Conservation (phyloP, 176 grass and related monocot species). For the Oryza meyeriana region DNA sequence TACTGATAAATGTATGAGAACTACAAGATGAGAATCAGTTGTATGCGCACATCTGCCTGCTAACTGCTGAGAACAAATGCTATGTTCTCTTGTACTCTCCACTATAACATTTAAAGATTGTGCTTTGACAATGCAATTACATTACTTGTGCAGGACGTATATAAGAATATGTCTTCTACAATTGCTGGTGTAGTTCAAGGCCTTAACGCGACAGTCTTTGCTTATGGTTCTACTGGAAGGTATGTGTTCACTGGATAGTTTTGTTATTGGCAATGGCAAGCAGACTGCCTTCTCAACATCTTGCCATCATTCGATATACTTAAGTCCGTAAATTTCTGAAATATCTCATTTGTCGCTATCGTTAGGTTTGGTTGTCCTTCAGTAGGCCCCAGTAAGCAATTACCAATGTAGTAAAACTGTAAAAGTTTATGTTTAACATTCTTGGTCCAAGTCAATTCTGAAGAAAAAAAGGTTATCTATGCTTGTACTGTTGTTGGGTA, state of each 20-base stretch:
- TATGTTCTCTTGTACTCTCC: too few species aligned
- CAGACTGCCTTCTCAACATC: neutral
- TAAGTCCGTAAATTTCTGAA: neutral
- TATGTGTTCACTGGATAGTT: conserved; percentile 39
- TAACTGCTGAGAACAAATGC: too few species aligned
- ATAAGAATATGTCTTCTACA: conserved; percentile 87
- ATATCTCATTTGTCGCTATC: neutral
- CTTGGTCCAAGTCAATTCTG: too few species aligned
- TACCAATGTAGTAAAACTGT: neutral
- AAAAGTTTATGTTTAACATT: neutral
- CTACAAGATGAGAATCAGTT: neutral
- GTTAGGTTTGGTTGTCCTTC: conserved; percentile 13
- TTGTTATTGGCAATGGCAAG: neutral
- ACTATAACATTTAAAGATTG: conserved; percentile 15
- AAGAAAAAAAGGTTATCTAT: too few species aligned
- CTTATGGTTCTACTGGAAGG: conserved; percentile 99
- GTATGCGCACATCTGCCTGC: too few species aligned
- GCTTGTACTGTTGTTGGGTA: too few species aligned
- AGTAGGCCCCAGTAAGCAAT: neutral
- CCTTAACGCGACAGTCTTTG: conserved; percentile 97
- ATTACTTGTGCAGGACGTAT: conserved; percentile 67
- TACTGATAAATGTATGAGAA: conserved; percentile 6
- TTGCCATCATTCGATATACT: neutral
- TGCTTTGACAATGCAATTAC: neutral
- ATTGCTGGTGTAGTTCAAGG: conserved; percentile 95